These are phyloP conservation scores for Drosera capensis DNA, from an alignment of 148 eudicot species.

Conservation along the genomic window DNA sequence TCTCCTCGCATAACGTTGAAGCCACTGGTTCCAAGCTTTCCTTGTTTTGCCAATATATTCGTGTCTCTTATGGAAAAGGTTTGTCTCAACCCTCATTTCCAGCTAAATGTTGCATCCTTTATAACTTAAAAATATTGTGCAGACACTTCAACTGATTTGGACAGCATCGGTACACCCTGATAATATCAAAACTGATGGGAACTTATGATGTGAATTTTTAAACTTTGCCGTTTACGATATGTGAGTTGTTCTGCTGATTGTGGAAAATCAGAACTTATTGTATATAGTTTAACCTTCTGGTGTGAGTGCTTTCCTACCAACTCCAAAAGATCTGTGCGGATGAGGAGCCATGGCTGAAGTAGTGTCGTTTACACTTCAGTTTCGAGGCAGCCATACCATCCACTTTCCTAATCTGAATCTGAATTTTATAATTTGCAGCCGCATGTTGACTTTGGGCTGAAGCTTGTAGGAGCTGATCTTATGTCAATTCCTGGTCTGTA, in stretches of 20 bases:
- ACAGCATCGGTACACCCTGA: too few species aligned
- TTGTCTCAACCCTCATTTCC: slow-evolving; percentile 5
- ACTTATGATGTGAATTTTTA: too few species aligned
- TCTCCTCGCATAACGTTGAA: slow-evolving; percentile 75
- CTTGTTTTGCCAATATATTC: slow-evolving; percentile 73
- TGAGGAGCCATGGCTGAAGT: too few species aligned
- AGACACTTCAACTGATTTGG: neutral
- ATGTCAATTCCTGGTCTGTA: slow-evolving; percentile 91
- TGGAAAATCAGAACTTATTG: too few species aligned
- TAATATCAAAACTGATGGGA: too few species aligned
- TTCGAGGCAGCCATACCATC: neutral
- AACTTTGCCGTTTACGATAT: too few species aligned
- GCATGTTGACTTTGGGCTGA: slow-evolving; percentile 85
- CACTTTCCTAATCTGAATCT: neutral
- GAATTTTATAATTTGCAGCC: slow-evolving; percentile 34
- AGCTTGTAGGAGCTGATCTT: slow-evolving; percentile 81
- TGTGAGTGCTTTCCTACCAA: too few species aligned
- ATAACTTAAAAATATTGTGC: neutral
- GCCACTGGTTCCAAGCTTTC: slow-evolving; percentile 91
- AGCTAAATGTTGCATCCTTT: neutral
- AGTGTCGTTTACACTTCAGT: too few species aligned
- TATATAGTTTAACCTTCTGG: too few species aligned
- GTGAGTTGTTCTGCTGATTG: too few species aligned
- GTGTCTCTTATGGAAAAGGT: slow-evolving; percentile 98
- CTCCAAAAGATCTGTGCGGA: too few species aligned